These are phyloP conservation scores for Nothophaeocryptopus gaeumannii DNA, from an alignment of 2,329 filamentous ascomycete species.

Conservation along the genomic window DNA sequence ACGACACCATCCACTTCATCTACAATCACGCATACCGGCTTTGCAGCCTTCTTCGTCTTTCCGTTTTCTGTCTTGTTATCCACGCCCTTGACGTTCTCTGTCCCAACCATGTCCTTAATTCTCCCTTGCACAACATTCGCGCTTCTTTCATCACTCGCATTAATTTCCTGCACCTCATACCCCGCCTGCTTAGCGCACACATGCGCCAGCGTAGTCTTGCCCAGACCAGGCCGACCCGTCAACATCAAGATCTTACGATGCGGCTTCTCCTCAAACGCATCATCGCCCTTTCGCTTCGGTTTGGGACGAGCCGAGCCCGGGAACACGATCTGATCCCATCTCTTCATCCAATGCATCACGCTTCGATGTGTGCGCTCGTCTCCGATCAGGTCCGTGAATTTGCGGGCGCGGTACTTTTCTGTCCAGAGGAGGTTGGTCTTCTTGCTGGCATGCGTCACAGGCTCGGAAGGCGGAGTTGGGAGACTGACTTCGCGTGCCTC, in stretches of 20 bases:
- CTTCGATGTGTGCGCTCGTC: conserved; percentile 90
- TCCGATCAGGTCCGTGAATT: conserved; percentile 88
- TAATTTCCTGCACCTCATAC: conserved; percentile 95
- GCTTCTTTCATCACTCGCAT: conserved; percentile 93
- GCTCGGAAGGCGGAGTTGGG: conserved; percentile 42
- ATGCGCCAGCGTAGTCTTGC: conserved; percentile 94
- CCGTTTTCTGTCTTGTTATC: conserved; percentile 48
- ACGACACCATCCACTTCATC: conserved; percentile 97
- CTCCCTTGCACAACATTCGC: conserved; percentile 83
- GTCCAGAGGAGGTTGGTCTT: conserved; percentile 73
- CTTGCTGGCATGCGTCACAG: conserved; percentile 13
- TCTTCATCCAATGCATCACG: conserved; percentile 89
- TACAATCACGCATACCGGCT: conserved; percentile 87
- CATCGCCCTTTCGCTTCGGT: conserved; percentile 43
- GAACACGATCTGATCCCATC: conserved; percentile 91
- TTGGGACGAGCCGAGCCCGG: conserved; percentile 67
- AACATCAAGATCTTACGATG: conserved; percentile 87
- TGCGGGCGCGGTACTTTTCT: conserved; percentile 91
- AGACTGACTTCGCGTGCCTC: conserved; percentile 27
- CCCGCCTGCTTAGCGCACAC: conserved; percentile 93
- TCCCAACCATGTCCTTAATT: conserved; percentile 87
- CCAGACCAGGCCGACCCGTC: conserved; percentile 86
- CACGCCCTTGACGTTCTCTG: conserved; percentile 81
- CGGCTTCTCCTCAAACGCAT: conserved; percentile 60
- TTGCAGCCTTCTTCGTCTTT: conserved; percentile 68